Conservation (phyloP, 108 stramenopile species). For the Pseudonitzschia multiseries region DNA sequence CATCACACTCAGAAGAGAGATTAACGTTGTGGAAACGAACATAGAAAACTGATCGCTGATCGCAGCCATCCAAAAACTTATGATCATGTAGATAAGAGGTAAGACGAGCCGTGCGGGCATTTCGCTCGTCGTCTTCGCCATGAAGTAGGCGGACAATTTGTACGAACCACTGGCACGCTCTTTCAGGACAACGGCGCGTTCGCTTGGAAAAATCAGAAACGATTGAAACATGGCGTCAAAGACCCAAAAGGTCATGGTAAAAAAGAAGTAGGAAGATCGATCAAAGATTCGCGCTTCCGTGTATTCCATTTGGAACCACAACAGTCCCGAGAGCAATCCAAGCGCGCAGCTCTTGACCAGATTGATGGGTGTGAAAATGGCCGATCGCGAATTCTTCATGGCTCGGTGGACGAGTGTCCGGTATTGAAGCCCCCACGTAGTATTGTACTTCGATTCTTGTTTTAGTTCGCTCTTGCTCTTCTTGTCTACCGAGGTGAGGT, state of each 20-base stretch:
- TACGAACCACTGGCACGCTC: conserved; percentile 68
- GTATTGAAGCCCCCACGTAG: conserved; percentile 60
- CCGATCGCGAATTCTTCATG: conserved; percentile 65
- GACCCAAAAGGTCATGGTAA: conserved; percentile 79
- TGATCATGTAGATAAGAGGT: conserved; percentile 61
- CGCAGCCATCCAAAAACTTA: conserved; percentile 69
- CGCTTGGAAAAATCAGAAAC: conserved; percentile 62
- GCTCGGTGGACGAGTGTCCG: conserved; percentile 53
- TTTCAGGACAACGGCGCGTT: conserved; percentile 65
- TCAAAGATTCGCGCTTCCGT: conserved; percentile 56
- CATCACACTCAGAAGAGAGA: conserved; percentile 54
- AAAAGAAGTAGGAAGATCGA: conserved; percentile 61
- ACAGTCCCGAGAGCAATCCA: conserved; percentile 56
- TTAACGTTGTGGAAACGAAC: conserved; percentile 53
- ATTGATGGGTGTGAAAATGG: conserved; percentile 72
- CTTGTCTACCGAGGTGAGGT: background rate
- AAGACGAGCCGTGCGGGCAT: conserved; percentile 55
- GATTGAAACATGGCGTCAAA: conserved; percentile 75
- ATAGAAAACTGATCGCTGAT: conserved; percentile 46
- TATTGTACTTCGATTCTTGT: conserved; percentile 47
- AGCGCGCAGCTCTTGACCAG: conserved; percentile 60
- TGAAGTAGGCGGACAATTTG: conserved; percentile 68
- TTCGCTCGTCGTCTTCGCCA: conserved; percentile 71
- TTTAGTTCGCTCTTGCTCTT: conserved; percentile 4
- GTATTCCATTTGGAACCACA: conserved; percentile 62